Evolutionary conservation across 805 yeast genomes (phyloP), one percentile per base, ranked within the genome.

Genomic region (Yamadazyma endophytica): DNA sequence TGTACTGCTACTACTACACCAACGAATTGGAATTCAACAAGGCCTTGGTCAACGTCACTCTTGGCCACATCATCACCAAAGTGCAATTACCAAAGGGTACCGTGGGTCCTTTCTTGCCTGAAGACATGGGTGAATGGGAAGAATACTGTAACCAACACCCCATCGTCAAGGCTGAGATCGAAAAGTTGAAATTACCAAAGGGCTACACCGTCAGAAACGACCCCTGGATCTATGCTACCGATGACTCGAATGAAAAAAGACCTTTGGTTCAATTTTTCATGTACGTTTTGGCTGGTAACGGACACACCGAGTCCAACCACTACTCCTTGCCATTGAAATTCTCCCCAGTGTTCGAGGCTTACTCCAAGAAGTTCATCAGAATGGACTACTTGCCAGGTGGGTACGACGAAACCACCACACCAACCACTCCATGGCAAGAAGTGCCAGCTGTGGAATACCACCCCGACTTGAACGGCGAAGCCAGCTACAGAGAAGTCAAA

Each of bases 161-260:
- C 13, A 37, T 49, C 2, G 77, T 81, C 39, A 42, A 54, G 39
- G 83, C 79, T 16, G 88, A 82, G 55, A 66, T 81, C 44, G 82
- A 67, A 36, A 80, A 81, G 54, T 66, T 82, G 57, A 68, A 76
- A 42, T 64, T 82, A 36, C 89, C 88, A 39, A 50, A 61, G 43
- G 71, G 50, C 52, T 72, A 54, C 61, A 52, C 54, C 21, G 79
- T 80, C 29, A 70, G 77, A 44, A 71, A 71, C 50, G 90, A 82
- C 53, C 86, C 89, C 32, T 84, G 95, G 94, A 84, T 82, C 71
- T 82, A 84, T 54, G 94, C 90, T 49, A 79, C 87, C 20, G 87
- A 80, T 51, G 79, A 77, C 46, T 61, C 73, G 28, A 59, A 69
- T 37, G 84, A 79, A 50, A 64, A 54, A 26, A 72, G 79, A 56